These are phyloP conservation scores for Lepidium sativum DNA, from an alignment of 345 rosid species.

Conservation along the genomic window DNA sequence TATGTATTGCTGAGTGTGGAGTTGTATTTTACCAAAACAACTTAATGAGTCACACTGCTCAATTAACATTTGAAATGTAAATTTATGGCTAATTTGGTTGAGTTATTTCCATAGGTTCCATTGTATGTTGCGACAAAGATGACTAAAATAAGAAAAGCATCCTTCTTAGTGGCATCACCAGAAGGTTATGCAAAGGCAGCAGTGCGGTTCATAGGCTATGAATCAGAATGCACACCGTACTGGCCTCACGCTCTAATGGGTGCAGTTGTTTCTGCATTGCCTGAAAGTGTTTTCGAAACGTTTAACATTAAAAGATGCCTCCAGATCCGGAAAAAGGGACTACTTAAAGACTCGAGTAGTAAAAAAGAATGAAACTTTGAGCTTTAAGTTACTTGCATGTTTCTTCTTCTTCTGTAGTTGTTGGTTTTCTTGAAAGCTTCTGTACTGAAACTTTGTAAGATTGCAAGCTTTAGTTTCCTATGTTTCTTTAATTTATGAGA, in stretches of 20 bases:
- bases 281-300: constrained; percentile 43
- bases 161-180: constrained; percentile 65
- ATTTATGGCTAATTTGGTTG: constrained; percentile 1
- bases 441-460: neutral
- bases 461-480: neutral
- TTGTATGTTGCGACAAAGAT: constrained; percentile 81
- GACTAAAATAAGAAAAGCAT: constrained; percentile 63
- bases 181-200: constrained; percentile 64
- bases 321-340: constrained; percentile 52
- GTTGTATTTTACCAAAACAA: constrained; percentile 8
- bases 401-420: neutral
- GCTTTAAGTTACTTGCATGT: neutral
- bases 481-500: neutral
- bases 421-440: neutral
- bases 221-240: constrained; percentile 68
- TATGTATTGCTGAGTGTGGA: neutral
- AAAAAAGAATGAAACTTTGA: constrained; percentile 38
- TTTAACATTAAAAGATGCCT: constrained; percentile 44
- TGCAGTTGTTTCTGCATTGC: constrained; percentile 37
- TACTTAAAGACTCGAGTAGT: constrained; percentile 57
- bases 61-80: neutral
- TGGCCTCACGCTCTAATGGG: constrained; percentile 76
- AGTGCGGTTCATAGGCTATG: constrained; percentile 58
- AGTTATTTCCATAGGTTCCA: constrained; percentile 43
- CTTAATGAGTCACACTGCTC: neutral